phyloP scores from a whole-genome alignment of 2,329 filamentous ascomycete species.

The Chrysoporthe deuterocubensis region DNA sequence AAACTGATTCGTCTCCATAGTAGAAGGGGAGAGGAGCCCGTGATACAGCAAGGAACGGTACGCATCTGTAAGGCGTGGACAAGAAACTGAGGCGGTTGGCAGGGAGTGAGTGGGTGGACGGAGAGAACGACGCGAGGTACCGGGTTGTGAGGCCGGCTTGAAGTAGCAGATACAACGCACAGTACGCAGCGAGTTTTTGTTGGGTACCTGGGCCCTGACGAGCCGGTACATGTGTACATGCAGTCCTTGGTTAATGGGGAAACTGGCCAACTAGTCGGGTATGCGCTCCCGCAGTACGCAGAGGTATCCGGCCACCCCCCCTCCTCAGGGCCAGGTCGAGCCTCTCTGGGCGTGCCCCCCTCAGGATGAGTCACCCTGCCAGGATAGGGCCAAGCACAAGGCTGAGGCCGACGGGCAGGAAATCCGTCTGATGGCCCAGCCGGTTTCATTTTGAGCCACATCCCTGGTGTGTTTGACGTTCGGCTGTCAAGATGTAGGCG shows the following conservation, averaged over 20 bases:
- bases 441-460: neutral
- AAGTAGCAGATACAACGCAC: constrained; percentile 10
- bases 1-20: constrained; percentile 13
- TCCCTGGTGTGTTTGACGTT: constrained; percentile 11
- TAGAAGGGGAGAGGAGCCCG: neutral
- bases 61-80: neutral
- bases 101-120: neutral
- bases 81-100: neutral
- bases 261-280: neutral
- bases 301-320: neutral
- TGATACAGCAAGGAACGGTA: neutral
- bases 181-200: neutral
- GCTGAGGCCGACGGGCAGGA: neutral
- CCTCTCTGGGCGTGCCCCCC: neutral
- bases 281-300: neutral
- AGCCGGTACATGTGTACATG: constrained; percentile 5
- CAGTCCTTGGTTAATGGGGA: neutral
- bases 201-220: neutral
- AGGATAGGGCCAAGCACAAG: neutral
- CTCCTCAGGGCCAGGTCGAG: neutral
- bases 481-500: constrained; percentile 13
- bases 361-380: neutral
- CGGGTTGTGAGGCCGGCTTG: neutral
- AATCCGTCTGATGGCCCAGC: neutral
- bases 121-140: neutral